Evolutionary conservation across 768 basidiomycete species (phyloP).

Genomic region (Sporobolomyces roseus): DNA sequence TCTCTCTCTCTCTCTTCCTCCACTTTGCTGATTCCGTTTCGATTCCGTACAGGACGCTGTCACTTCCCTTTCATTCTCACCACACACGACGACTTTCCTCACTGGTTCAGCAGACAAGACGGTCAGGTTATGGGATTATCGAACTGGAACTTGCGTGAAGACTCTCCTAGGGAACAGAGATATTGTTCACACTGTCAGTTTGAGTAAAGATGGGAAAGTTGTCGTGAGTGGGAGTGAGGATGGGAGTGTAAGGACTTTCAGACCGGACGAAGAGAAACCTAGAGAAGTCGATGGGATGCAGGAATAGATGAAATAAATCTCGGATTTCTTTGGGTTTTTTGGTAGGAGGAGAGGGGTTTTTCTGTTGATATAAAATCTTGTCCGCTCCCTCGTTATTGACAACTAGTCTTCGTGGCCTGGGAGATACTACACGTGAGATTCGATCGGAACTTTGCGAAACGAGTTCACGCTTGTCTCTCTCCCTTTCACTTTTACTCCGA

Average conservation of each 20-base stretch:
- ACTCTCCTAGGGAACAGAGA: constrained; percentile 79
- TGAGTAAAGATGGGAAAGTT: constrained; percentile 65
- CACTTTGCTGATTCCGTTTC: not conserved
- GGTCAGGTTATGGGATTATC: constrained; percentile 86
- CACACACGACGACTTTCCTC: constrained; percentile 65
- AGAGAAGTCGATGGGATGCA: not conserved
- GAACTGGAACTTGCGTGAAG: constrained; percentile 70
- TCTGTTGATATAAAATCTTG: too few relatives aligned
- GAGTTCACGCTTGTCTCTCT: not conserved
- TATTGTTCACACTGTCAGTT: constrained; percentile 67
- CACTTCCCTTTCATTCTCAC: constrained; percentile 71
- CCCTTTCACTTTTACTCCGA: not conserved
- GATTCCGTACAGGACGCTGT: constrained; percentile 88
- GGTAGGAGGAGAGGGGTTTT: too few relatives aligned
- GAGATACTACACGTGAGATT: not conserved
- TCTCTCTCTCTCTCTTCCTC: not conserved
- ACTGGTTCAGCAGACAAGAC: constrained; percentile 82
- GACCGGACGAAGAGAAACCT: constrained; percentile 42
- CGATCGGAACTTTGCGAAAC: not conserved
- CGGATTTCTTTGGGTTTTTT: too few relatives aligned
- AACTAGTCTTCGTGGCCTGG: too few relatives aligned
- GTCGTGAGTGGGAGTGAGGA: constrained; percentile 89
- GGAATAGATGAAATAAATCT: too few relatives aligned
- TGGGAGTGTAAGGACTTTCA: constrained; percentile 75
- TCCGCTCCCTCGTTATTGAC: too few relatives aligned